Evolutionary conservation across 495 filamentous ascomycete species (phyloP), one percentile per base, ranked within the genome.

Genomic region (Astrothelium macrocarpum): DNA sequence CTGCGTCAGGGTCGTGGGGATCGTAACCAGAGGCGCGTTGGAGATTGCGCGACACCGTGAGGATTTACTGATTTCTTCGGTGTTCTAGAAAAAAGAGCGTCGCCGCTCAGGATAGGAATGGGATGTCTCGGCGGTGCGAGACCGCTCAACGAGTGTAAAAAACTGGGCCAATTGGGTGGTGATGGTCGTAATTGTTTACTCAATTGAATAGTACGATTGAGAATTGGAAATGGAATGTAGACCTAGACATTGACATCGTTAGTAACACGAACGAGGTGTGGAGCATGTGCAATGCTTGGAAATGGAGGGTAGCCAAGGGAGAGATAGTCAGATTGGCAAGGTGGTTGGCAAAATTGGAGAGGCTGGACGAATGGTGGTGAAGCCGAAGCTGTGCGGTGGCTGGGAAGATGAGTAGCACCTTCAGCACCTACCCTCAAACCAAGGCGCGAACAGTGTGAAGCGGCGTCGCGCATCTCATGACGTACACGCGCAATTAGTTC

Each of bases 1-100:
- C 49, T 56, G 16, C 49, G 49, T 56, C 49, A 56, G 49, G 25
- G 49, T 56, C 49, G 49, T 56, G 49, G 49, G 49, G n/a, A 56
- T 56, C 49, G 49, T 56, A 56, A 56, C 49, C 49, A 29, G 49
- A 56, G 25, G 49, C 23, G 49, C 49, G 49, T 29, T 5, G 25
- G 7, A 56, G 16, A 16, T 56, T 56, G 49, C 16, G 49, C 49
- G 49, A 56, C 49, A 56, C 49, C 2, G 49, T 56, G 49, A 56
- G 23, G 20, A 56, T n/a, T 26, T 26, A 5, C 29, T 56, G 20
- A 11, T 26, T 5, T 11, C 16, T 26, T 56, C 10, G 20, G 49
- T n/a, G 25, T 9, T 28, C 29, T 10, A 3, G 16, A 25, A 9
- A 10, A 5, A 7, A 16, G 49, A 56, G 49, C 49, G 49, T 25